Percentiles rank a stretch among this genome's conserved stretches.
Evolutionary conservation across 768 basidiomycete genomes (phyloP).

Genomic region (Phaeotremella fagi): DNA sequence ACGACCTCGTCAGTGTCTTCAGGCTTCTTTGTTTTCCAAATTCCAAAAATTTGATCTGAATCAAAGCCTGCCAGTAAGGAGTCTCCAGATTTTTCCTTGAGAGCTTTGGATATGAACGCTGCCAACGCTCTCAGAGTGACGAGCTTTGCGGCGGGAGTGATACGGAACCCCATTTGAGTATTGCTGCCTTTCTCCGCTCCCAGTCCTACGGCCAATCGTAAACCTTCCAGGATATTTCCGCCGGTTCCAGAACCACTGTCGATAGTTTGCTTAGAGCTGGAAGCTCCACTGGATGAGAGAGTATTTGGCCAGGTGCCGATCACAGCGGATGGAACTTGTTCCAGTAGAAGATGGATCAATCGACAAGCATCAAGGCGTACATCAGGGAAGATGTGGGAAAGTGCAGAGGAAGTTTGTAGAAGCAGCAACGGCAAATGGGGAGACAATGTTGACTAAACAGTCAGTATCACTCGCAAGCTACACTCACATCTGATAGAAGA

Average conservation of each 20-base stretch:
- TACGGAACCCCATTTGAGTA: constrained; percentile 24
- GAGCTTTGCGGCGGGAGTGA: constrained; percentile 28
- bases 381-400: constrained; percentile 92
- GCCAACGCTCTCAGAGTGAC: constrained; percentile 35
- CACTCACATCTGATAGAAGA: constrained; percentile 57
- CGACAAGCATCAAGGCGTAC: constrained; percentile 85
- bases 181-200: constrained; percentile 38
- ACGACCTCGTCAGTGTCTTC: constrained; percentile 7
- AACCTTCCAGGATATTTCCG: constrained; percentile 41
- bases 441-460: constrained; percentile 59
- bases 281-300: background rate
- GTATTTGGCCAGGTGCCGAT: constrained; percentile 63
- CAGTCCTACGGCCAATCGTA: constrained; percentile 42
- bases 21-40: background rate
- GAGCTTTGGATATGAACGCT: constrained; percentile 28
- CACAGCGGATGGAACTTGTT: constrained; percentile 63
- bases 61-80: background rate
- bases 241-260: constrained; percentile 19
- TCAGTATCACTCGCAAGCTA: constrained; percentile 3
- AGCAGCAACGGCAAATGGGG: constrained; percentile 74
- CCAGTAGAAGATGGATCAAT: constrained; percentile 69
- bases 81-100: background rate
- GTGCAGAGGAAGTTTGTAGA: constrained; percentile 81
- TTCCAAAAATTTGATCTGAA: constrained; percentile 9
- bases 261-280: constrained; percentile 20